Conservation (phyloP, 228 moss, liverwort and hornwort species). For the Sphagnum fallax region DNA sequence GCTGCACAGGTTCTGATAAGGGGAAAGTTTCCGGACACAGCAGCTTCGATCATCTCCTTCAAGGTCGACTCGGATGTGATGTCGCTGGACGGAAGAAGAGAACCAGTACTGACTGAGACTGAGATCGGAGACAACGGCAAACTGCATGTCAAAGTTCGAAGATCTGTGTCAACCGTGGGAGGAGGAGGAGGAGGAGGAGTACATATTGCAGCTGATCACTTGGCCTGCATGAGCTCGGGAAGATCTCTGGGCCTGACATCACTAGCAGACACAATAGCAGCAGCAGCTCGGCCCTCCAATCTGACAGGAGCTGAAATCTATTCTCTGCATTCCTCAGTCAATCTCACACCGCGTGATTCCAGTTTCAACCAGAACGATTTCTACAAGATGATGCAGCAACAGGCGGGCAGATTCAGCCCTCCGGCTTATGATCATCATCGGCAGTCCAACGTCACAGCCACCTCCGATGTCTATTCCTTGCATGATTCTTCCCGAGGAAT, state of each 20-base stretch:
- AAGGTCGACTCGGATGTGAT: constrained; percentile 95
- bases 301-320: constrained; percentile 97
- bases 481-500: constrained; percentile 78
- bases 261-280: constrained; percentile 75
- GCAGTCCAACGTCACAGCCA: constrained; percentile 56
- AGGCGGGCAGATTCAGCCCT: constrained; percentile 41
- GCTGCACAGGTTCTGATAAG: constrained; percentile 68
- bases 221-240: constrained; percentile 57
- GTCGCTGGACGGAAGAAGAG: constrained; percentile 70
- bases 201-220: constrained; percentile 17
- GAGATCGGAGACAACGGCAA: constrained; percentile 90
- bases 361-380: constrained; percentile 92
- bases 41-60: constrained; percentile 82
- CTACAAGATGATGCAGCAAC: constrained; percentile 74
- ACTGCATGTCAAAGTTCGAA: constrained; percentile 86
- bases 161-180: constrained; percentile 71
- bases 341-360: constrained; percentile 83
- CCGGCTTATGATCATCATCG: constrained; percentile 11
- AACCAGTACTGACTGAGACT: constrained; percentile 81
- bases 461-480: constrained; percentile 81
- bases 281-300: constrained; percentile 86
- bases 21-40: constrained; percentile 87
- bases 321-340: constrained; percentile 87
- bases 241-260: constrained; percentile 40
- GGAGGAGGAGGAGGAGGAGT: constrained; percentile 56